Evolutionary conservation across 2,329 filamentous ascomycete species (phyloP).

Genomic region (Delphinella strobiligena): DNA sequence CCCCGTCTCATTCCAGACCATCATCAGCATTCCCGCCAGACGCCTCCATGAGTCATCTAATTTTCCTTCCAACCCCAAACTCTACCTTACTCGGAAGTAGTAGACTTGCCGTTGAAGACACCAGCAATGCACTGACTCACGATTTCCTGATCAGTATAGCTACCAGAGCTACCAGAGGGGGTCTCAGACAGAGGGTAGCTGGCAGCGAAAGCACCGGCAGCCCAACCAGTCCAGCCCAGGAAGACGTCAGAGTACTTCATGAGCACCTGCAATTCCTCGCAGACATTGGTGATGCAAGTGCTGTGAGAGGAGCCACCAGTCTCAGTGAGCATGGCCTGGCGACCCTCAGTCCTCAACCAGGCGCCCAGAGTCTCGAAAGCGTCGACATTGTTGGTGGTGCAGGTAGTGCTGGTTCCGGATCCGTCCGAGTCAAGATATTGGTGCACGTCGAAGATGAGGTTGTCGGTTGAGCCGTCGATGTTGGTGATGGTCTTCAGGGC

Average conservation of each 20-base stretch:
- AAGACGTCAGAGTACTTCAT: conserved; percentile 20
- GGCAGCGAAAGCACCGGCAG: conserved; percentile 19
- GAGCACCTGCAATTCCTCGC: conserved; percentile 20
- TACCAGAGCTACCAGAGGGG: conserved; percentile 13
- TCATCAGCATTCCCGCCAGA: too few relatives aligned
- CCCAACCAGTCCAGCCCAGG: conserved; percentile 22
- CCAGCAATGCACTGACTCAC: conserved; percentile 18
- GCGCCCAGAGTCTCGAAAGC: conserved; percentile 23
- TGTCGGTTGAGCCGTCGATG: conserved; percentile 18
- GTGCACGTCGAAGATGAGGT: conserved; percentile 30
- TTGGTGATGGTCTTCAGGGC: conserved; percentile 17
- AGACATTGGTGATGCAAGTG: conserved; percentile 22
- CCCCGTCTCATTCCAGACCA: too few relatives aligned
- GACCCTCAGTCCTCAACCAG: conserved; percentile 25
- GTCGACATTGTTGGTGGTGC: conserved; percentile 22
- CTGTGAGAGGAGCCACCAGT: conserved; percentile 25
- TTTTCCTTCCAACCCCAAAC: too few relatives aligned
- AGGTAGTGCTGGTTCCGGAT: conserved; percentile 23
- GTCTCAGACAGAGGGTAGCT: conserved; percentile 19
- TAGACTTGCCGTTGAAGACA: conserved; percentile 14
- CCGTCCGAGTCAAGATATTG: conserved; percentile 29
- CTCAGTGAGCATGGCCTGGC: conserved; percentile 29
- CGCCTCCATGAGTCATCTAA: too few relatives aligned
- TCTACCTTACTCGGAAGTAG: too few relatives aligned
- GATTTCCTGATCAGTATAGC: conserved; percentile 16